phyloP scores from a whole-genome alignment of 108 stramenopile genomes.

The Skeletonema grethae region DNA sequence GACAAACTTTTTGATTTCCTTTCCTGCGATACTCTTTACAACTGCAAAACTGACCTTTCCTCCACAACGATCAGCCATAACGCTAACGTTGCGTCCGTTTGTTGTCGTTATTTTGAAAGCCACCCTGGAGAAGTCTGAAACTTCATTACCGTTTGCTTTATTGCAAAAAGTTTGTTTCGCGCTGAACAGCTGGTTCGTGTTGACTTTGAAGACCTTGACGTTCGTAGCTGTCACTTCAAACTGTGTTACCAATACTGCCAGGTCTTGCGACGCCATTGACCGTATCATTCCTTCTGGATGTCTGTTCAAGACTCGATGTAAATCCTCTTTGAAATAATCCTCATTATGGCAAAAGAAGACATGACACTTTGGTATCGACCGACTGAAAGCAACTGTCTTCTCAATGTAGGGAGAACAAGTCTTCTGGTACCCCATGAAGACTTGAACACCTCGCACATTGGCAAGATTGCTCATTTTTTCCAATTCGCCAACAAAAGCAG shows the following conservation, averaged over 20 bases:
- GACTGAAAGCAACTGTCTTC: slow-evolving; percentile 46
- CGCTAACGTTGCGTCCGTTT: slow-evolving; percentile 54
- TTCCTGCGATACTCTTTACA: slow-evolving; percentile 60
- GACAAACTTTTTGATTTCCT: slow-evolving; percentile 57
- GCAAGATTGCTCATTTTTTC: slow-evolving; percentile 60
- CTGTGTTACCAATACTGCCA: slow-evolving; percentile 72
- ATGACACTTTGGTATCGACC: slow-evolving; percentile 32
- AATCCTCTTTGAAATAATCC: slow-evolving; percentile 51
- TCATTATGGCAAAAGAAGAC: slow-evolving; percentile 88
- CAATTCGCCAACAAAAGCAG: slow-evolving; percentile 68
- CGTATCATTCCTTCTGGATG: slow-evolving; percentile 85
- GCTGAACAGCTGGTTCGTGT: slow-evolving; percentile 64
- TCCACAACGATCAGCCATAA: slow-evolving; percentile 85
- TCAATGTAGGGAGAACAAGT: slow-evolving; percentile 70
- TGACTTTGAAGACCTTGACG: slow-evolving; percentile 57
- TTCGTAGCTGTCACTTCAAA: slow-evolving; percentile 67
- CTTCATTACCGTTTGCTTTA: slow-evolving; percentile 23
- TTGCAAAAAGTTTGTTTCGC: slow-evolving; percentile 49
- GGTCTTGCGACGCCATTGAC: slow-evolving; percentile 88
- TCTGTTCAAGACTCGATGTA: slow-evolving; percentile 65
- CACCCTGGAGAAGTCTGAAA: slow-evolving; percentile 69
- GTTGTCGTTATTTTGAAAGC: slow-evolving; percentile 71
- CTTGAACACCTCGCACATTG: slow-evolving; percentile 33
- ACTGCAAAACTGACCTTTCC: slow-evolving; percentile 74
- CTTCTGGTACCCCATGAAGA: slow-evolving; percentile 89